Evolutionary conservation across 225 moss, liverwort and hornwort species (phyloP), one percentile per base, ranked within the genome.

Genomic region (Anthoceros angustus): DNA sequence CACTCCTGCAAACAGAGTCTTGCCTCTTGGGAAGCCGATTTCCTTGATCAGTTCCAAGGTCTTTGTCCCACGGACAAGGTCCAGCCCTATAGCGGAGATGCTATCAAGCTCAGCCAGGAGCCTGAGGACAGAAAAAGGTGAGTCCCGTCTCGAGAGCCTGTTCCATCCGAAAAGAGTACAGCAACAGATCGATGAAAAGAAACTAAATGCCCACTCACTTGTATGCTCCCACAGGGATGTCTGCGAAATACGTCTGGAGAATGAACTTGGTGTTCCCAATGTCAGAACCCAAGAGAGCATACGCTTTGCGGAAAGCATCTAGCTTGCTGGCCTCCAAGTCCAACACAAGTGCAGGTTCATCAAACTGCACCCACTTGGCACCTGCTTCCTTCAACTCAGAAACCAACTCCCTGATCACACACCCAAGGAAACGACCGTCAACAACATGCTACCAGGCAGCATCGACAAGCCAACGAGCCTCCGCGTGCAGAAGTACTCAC

Each of bases 181-280:
- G 7, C 38, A 0, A 41, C 23, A 39, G 23, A 25, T n/a, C 11
- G 0, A 64, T 25, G 7, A 42, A 62, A 50, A 25, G 18, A 12
- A 12, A n/a, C 25, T 10, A 40, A 5, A 10, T 25, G 40, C 8
- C 24, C 18, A 73, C 83, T 73, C 39, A 90, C 92, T 80, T 86
- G 82, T 85, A 92, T 0, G 89, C 75, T 68, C 78, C 85, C 9
- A 64, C 83, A 0, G 89, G 89, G 40, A 93, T 68, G 72, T 93
- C 92, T 10, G 92, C 79, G 69, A 93, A 93, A 72, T 93, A 93
- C 9, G 92, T 93, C 77, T 89, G 83, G 9, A 93, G 62, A 39
- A 93, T 60, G 41, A 89, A 50, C 77, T 83, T 83, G 55, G 75
- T 71, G 8, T 74, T 66, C 0, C 67, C 79, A 75, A 74, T 67